phyloP scores from a whole-genome alignment of 306 rosid genomes.

The Pterocarpus macrocarpus region DNA sequence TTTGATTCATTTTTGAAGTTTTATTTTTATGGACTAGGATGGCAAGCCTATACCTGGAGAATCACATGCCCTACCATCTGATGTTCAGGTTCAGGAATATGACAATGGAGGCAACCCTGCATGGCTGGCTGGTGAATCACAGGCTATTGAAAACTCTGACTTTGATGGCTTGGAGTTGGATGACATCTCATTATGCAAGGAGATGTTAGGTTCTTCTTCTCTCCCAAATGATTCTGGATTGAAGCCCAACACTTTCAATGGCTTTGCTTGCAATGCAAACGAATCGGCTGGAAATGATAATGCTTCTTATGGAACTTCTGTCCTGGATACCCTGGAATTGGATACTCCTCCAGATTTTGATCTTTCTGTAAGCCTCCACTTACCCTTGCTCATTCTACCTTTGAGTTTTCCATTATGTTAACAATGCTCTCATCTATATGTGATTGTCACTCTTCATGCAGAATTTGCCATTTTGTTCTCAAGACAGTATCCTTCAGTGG shows the following conservation, averaged over 20 bases:
- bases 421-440: slow-evolving; percentile 4
- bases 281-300: slow-evolving; percentile 40
- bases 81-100: slow-evolving; percentile 38
- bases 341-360: slow-evolving; percentile 78
- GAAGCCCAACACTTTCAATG: slow-evolving; percentile 37
- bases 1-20: slow-evolving; percentile 34
- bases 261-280: slow-evolving; percentile 26
- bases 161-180: slow-evolving; percentile 57
- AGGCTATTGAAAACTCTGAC: slow-evolving; percentile 47
- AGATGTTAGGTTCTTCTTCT: slow-evolving; percentile 53
- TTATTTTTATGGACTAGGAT: slow-evolving; percentile 53
- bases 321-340: slow-evolving; percentile 62
- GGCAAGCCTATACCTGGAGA: slow-evolving; percentile 35
- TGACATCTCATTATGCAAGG: slow-evolving; percentile 66
- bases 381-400: not conserved
- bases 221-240: slow-evolving; percentile 37
- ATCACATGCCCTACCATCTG: slow-evolving; percentile 44
- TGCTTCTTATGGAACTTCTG: slow-evolving; percentile 55
- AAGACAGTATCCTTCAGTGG: slow-evolving; percentile 68
- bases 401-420: slow-evolving; percentile 18
- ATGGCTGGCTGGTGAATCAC: slow-evolving; percentile 82
- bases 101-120: slow-evolving; percentile 36
- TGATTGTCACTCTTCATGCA: slow-evolving; percentile 44
- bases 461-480: slow-evolving; percentile 74
- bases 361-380: slow-evolving; percentile 64